Evolutionary conservation across 2,329 filamentous ascomycete species (phyloP).

Genomic region (Colletotrichum liriopes): DNA sequence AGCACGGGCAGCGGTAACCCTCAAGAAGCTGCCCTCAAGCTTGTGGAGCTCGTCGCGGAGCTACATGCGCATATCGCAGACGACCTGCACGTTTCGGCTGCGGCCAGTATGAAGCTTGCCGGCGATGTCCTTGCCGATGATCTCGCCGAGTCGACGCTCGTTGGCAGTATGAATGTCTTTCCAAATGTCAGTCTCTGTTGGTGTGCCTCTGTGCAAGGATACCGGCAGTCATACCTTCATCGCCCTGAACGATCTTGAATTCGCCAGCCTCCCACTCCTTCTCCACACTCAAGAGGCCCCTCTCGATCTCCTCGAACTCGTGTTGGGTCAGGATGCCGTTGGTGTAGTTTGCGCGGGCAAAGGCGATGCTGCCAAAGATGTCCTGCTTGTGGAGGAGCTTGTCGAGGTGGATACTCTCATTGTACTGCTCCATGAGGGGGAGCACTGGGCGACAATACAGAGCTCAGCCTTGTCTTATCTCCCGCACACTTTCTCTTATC

Average conservation of each 20-base stretch:
- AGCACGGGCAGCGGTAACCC: constrained; percentile 78
- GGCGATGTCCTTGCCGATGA: constrained; percentile 79
- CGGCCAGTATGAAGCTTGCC: constrained; percentile 82
- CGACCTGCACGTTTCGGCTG: constrained; percentile 81
- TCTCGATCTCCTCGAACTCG: constrained; percentile 83
- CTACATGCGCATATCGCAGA: constrained; percentile 82
- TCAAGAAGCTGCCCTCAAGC: constrained; percentile 79
- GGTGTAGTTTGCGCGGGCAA: constrained; percentile 84
- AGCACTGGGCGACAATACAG: background rate
- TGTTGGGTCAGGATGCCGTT: constrained; percentile 79
- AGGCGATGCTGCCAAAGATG: constrained; percentile 85
- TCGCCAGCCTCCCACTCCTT: constrained; percentile 62
- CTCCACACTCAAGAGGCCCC: constrained; percentile 69
- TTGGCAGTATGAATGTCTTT: constrained; percentile 67
- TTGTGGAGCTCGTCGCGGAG: constrained; percentile 80
- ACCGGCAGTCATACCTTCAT: constrained; percentile 26
- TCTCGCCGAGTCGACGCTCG: constrained; percentile 73
- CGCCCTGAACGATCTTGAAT: constrained; percentile 66
- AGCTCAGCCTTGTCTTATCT: constrained; percentile 40
- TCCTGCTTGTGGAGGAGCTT: constrained; percentile 84
- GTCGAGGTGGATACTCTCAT: constrained; percentile 86
- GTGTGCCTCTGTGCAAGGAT: constrained; percentile 54
- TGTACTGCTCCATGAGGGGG: constrained; percentile 89
- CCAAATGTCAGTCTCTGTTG: background rate
- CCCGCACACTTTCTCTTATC: constrained; percentile 14